Percentiles rank a stretch among this genome's conserved stretches.
phyloP scores from a whole-genome alignment of 1,139 yeast species.

The Eremothecium sinecaudum region DNA sequence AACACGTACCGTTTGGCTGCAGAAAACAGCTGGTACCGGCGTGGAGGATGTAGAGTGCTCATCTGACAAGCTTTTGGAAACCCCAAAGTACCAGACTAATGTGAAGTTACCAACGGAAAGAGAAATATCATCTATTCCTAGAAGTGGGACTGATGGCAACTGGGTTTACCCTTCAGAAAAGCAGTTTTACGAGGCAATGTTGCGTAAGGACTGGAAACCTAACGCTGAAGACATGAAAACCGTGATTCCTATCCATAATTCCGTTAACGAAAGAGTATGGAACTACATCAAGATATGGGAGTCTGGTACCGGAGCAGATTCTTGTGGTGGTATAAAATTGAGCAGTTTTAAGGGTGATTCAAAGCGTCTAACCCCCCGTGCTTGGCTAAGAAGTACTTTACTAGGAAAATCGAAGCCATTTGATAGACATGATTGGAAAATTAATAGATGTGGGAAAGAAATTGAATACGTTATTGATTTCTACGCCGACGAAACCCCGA shows the following conservation, averaged over 20 bases:
- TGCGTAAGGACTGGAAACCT: constrained; percentile 82
- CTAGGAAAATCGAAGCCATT: constrained; percentile 71
- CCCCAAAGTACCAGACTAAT: constrained; percentile 29
- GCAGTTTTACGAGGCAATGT: constrained; percentile 92
- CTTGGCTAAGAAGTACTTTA: constrained; percentile 55
- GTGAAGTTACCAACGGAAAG: constrained; percentile 53
- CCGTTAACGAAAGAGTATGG: constrained; percentile 94
- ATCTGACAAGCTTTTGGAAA: constrained; percentile 34
- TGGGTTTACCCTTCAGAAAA: constrained; percentile 96
- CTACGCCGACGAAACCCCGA: constrained; percentile 50
- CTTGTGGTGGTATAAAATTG: constrained; percentile 79
- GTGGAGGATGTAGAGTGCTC: constrained; percentile 38
- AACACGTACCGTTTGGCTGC: constrained; percentile 43
- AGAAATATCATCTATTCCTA: constrained; percentile 75
- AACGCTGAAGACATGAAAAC: constrained; percentile 74
- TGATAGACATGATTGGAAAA: constrained; percentile 93
- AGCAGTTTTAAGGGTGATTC: constrained; percentile 88
- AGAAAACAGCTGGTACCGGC: constrained; percentile 27
- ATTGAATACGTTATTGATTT: constrained; percentile 92
- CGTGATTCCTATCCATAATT: constrained; percentile 88
- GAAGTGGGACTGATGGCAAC: constrained; percentile 53
- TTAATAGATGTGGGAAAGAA: constrained; percentile 76
- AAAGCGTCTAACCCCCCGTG: constrained; percentile 77
- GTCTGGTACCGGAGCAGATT: constrained; percentile 44
- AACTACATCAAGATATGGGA: constrained; percentile 79